Evolutionary conservation across 148 eudicot species (phyloP).

Genomic region (Diospyros kaki): DNA sequence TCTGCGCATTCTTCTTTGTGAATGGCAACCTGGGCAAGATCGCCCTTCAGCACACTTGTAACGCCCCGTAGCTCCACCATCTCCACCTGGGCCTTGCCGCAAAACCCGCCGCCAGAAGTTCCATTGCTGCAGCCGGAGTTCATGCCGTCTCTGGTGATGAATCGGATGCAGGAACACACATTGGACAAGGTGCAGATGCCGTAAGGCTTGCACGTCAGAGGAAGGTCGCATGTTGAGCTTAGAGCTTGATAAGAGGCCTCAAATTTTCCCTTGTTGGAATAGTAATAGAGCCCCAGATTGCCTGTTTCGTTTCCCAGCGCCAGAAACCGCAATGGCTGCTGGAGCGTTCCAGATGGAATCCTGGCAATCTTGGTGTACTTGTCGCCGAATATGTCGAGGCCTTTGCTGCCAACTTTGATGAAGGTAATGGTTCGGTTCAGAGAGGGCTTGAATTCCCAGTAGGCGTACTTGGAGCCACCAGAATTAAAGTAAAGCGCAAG

Average conservation of each 20-base stretch:
- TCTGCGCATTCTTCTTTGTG: slow-evolving; percentile 40
- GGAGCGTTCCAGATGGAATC: slow-evolving; percentile 31
- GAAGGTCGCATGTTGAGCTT: slow-evolving; percentile 71
- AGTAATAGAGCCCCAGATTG: slow-evolving; percentile 68
- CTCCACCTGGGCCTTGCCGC: slow-evolving; percentile 35
- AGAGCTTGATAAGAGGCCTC: slow-evolving; percentile 61
- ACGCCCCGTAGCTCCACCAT: slow-evolving; percentile 66
- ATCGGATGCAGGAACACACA: slow-evolving; percentile 59
- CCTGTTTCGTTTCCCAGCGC: slow-evolving; percentile 65
- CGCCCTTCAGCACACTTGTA: slow-evolving; percentile 40
- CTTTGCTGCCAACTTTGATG: slow-evolving; percentile 55
- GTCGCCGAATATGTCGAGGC: slow-evolving; percentile 58
- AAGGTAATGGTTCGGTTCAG: slow-evolving; percentile 56
- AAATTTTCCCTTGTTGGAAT: slow-evolving; percentile 43
- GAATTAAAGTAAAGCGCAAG: slow-evolving; percentile 67
- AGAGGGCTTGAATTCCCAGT: slow-evolving; percentile 76
- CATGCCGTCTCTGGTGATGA: slow-evolving; percentile 20
- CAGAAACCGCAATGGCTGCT: slow-evolving; percentile 47
- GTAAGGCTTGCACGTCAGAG: slow-evolving; percentile 61
- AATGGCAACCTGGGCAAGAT: slow-evolving; percentile 12
- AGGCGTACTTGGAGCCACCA: slow-evolving; percentile 61
- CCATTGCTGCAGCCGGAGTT: slow-evolving; percentile 34
- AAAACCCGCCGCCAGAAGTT: slow-evolving; percentile 13
- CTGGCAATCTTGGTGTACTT: slow-evolving; percentile 38
- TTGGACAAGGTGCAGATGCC: slow-evolving; percentile 63